These are phyloP conservation scores for Cryptococcus wingfieldii DNA, from an alignment of 1,284 basidiomycete species.

Conservation along the genomic window DNA sequence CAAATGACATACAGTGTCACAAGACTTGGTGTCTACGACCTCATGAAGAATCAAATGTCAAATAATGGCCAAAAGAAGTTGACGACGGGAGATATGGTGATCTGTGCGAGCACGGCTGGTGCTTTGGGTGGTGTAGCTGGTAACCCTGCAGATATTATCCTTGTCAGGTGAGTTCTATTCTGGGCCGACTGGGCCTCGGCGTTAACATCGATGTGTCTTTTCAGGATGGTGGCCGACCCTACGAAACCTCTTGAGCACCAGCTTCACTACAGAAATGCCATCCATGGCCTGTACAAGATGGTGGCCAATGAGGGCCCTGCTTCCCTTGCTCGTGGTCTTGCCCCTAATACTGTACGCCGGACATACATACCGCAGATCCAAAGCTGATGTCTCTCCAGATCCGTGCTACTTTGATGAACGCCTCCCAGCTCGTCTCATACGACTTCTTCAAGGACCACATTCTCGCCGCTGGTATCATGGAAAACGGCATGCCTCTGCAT, in stretches of 20 bases:
- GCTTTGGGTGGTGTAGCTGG: constrained; percentile 45
- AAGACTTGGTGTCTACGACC: constrained; percentile 46
- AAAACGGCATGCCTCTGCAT: constrained; percentile 52
- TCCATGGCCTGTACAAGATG: constrained; percentile 51
- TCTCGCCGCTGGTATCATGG: constrained; percentile 42
- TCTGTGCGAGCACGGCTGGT: constrained; percentile 40
- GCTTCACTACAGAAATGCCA: constrained; percentile 47
- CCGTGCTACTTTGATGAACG: constrained; percentile 55
- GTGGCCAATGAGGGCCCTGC: constrained; percentile 50
- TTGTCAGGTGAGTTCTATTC: constrained; percentile 11
- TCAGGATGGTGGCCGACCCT: constrained; percentile 46
- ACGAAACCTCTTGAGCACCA: constrained; percentile 37
- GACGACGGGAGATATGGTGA: constrained; percentile 37
- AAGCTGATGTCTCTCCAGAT: constrained; percentile 25
- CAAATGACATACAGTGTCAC: constrained; percentile 48
- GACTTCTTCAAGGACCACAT: constrained; percentile 55
- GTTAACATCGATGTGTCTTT: background rate
- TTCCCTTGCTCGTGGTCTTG: constrained; percentile 51
- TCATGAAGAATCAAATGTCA: constrained; percentile 37
- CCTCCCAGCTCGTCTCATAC: constrained; percentile 53
- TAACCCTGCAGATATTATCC: constrained; percentile 37
- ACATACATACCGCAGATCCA: background rate
- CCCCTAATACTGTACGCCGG: constrained; percentile 51
- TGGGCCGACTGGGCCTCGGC: background rate
- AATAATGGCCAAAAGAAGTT: constrained; percentile 34